Evolutionary conservation across 495 filamentous ascomycete genomes (phyloP).

Genomic region (Neurospora sp.): DNA sequence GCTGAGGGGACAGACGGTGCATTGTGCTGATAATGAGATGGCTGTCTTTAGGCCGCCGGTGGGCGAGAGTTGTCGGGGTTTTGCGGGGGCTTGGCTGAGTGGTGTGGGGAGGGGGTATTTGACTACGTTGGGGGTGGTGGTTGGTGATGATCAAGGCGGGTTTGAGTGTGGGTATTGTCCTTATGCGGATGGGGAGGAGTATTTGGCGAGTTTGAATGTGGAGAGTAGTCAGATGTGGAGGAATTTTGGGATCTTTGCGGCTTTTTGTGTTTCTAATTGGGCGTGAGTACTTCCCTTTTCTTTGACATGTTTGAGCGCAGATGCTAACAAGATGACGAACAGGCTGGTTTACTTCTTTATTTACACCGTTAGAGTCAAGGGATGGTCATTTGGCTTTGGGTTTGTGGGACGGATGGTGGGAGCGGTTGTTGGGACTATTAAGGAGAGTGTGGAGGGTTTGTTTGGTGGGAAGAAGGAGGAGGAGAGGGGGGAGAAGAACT

Average conservation of each 20-base stretch:
- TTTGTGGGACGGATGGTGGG: background rate
- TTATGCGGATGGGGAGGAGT: slow-evolving; percentile 55
- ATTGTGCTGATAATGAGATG: slow-evolving; percentile 48
- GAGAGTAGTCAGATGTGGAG: slow-evolving; percentile 51
- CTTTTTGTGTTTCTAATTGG: slow-evolving; percentile 71
- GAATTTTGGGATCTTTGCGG: slow-evolving; percentile 70
- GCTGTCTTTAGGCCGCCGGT: slow-evolving; percentile 57
- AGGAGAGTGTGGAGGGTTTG: background rate
- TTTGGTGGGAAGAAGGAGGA: background rate
- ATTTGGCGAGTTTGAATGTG: slow-evolving; percentile 59
- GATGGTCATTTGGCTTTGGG: slow-evolving; percentile 65
- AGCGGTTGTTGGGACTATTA: background rate
- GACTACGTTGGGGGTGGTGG: slow-evolving; percentile 17
- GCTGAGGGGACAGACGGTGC: slow-evolving; percentile 43
- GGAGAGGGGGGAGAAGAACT: background rate
- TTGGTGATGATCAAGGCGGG: slow-evolving; percentile 10
- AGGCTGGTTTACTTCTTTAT: slow-evolving; percentile 76
- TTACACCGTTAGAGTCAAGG: slow-evolving; percentile 61
- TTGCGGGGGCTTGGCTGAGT: slow-evolving; percentile 43
- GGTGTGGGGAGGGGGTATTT: slow-evolving; percentile 46
- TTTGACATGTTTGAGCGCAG: background rate
- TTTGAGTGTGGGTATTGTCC: slow-evolving; percentile 66
- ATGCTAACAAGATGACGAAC: background rate
- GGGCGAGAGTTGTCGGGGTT: slow-evolving; percentile 49
- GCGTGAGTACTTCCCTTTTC: slow-evolving; percentile 16